Evolutionary conservation across 768 basidiomycete species (phyloP).

Genomic region (Pisolithus sp.): DNA sequence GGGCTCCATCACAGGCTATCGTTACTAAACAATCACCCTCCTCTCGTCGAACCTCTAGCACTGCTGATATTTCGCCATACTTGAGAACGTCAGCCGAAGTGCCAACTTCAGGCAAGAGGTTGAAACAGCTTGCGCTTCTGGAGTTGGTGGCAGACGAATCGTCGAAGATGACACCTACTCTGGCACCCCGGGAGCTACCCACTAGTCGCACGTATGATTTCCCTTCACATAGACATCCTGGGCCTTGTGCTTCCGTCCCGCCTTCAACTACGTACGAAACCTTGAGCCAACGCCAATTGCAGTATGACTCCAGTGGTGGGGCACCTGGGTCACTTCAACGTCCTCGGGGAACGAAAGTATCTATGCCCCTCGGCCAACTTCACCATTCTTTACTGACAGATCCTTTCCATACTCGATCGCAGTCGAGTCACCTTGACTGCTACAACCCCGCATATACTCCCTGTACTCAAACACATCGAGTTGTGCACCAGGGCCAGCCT

Average conservation of each 20-base stretch:
- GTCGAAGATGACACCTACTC: slow-evolving; percentile 48
- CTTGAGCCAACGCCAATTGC: slow-evolving; percentile 19
- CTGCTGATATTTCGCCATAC: slow-evolving; percentile 68
- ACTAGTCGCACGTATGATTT: slow-evolving; percentile 2
- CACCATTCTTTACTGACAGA: slow-evolving; percentile 13
- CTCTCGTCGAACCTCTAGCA: slow-evolving; percentile 37
- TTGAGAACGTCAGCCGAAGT: slow-evolving; percentile 48
- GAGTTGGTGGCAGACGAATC: slow-evolving; percentile 73
- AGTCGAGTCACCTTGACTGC: slow-evolving; percentile 41
- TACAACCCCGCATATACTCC: slow-evolving; percentile 14
- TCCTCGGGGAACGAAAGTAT: slow-evolving; percentile 4
- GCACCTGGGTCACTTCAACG: slow-evolving; percentile 4
- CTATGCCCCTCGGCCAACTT: slow-evolving; percentile 1
- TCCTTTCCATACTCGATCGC: slow-evolving; percentile 42
- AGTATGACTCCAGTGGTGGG: slow-evolving; percentile 30
- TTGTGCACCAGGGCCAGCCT: slow-evolving; percentile 13
- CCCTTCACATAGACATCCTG: slow-evolving; percentile 7
- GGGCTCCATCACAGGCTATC: slow-evolving; percentile 8
- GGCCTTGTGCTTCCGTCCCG: slow-evolving; percentile 25
- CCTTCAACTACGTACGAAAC: slow-evolving; percentile 13
- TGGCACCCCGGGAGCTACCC: slow-evolving; percentile 22
- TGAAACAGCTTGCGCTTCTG: slow-evolving; percentile 65
- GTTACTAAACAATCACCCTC: slow-evolving; percentile 12
- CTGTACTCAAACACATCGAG: slow-evolving; percentile 5
- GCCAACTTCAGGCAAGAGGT: slow-evolving; percentile 52